Evolutionary conservation across 371 early-diverging fungal genomes (phyloP).

Genomic region (Rhizopus arrhizus): DNA sequence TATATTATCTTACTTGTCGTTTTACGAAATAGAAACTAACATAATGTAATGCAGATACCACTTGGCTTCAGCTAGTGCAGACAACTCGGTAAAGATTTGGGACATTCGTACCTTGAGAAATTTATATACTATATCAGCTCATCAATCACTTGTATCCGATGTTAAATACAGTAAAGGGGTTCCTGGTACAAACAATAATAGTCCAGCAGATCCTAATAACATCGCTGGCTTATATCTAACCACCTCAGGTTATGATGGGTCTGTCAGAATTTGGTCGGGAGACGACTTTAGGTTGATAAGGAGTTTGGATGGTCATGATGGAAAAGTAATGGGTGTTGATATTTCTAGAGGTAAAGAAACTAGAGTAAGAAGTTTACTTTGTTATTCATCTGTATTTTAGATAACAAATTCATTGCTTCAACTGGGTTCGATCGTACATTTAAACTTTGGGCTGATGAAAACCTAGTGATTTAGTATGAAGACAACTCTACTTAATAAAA

Average conservation of each 20-base stretch:
- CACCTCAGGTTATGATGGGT: slow-evolving; percentile 85
- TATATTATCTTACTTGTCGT: not conserved
- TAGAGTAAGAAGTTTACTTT: not conserved
- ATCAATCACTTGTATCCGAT: slow-evolving; percentile 86
- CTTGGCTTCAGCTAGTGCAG: slow-evolving; percentile 80
- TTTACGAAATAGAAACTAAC: not conserved
- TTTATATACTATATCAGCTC: slow-evolving; percentile 88
- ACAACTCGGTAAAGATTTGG: slow-evolving; percentile 87
- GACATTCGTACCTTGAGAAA: slow-evolving; percentile 83
- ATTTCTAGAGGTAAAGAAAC: slow-evolving; percentile 64
- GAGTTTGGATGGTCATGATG: slow-evolving; percentile 85
- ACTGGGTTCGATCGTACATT: slow-evolving; percentile 92
- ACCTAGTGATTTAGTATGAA: slow-evolving; percentile 40
- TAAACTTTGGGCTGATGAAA: slow-evolving; percentile 83
- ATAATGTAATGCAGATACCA: slow-evolving; percentile 52
- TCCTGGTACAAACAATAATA: slow-evolving; percentile 24
- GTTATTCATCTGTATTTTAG: slow-evolving; percentile 30
- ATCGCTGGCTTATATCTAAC: slow-evolving; percentile 66
- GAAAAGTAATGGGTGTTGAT: slow-evolving; percentile 90
- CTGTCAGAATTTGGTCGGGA: slow-evolving; percentile 90
- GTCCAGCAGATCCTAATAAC: slow-evolving; percentile 31
- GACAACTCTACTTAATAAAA: not conserved
- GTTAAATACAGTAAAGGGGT: slow-evolving; percentile 65
- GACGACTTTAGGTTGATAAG: slow-evolving; percentile 91
- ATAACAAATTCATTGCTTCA: slow-evolving; percentile 83